Evolutionary conservation across 257 asterid genomes (phyloP), one percentile per base, ranked within the genome.

Genomic region (Solanum dulcamara): DNA sequence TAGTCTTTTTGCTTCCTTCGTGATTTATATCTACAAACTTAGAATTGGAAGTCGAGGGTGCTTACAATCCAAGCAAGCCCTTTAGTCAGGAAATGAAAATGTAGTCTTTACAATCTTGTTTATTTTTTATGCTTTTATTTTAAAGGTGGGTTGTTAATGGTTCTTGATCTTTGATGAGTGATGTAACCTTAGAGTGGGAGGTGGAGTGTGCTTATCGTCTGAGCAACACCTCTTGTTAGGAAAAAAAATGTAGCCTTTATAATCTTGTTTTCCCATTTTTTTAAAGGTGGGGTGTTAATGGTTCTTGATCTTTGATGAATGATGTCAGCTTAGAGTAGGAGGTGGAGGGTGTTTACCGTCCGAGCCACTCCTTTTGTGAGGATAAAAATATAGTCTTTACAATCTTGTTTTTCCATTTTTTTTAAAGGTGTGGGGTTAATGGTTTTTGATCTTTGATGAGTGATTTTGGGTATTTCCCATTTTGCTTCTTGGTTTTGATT

Each of bases 371-470:
- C 53, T 46, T 17, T 46, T 12, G 51, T 12, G 0, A 13, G 17
- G 17, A 51, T 15, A 51, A 51, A 51, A 51, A 48, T 48, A n/a
- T 51, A 17, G 62, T 86, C 72, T 38, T 83, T 72, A 20, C 53
- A 70, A 15, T 67, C 81, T 85, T 10, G 17, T 68, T 85, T 4
- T 48, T 14, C 18, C 3, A n/a, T 55, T 74, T 3, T 26, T 40
- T 32, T 44, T 2, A 13, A 26, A 14, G 13, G 55, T 26, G 33
- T 30, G 13, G 55, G 26, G 22, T 37, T 22, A n/a, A n/a, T 42
- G 28, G 37, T 67, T 81, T 64, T 40, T 26, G 80, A 33, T 44
- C 80, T 44, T 89, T 84, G 88, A 55, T 87, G 75, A 26, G 50
- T 83, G 17, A 18, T 12, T 35, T 66, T 57, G 38, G n/a, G 7